Percentiles rank a stretch among this genome's conserved stretches.
Evolutionary conservation across 2,329 filamentous ascomycete genomes (phyloP).

Genomic region (Ceratocystis eucalypticola): DNA sequence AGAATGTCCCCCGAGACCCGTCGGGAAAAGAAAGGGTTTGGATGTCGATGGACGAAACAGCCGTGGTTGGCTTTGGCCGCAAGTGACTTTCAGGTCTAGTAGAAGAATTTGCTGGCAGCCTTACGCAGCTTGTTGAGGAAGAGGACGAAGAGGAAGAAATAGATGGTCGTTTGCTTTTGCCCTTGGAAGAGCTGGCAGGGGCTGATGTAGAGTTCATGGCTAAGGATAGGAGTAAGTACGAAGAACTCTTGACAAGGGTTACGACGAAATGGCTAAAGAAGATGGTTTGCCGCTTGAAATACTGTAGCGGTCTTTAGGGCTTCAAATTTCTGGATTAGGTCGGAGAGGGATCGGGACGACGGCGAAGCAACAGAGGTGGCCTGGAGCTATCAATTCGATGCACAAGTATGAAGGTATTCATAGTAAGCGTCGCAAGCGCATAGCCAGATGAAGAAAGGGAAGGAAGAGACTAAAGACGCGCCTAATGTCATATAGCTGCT

Average conservation of each 20-base stretch:
- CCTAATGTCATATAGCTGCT: background rate
- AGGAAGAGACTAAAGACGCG: background rate
- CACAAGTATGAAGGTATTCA: conserved; percentile 12
- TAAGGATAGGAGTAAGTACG: background rate
- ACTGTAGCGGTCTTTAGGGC: background rate
- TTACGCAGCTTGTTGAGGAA: background rate
- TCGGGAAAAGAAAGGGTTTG: conserved; percentile 63
- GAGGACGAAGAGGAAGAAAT: background rate
- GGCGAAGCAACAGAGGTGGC: conserved; percentile 8
- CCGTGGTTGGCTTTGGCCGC: conserved; percentile 62
- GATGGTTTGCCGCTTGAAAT: background rate
- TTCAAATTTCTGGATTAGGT: background rate
- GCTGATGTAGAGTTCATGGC: conserved; percentile 10
- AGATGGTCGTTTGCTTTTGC: background rate
- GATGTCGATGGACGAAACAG: conserved; percentile 67
- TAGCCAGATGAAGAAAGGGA: background rate
- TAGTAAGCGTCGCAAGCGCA: conserved; percentile 17
- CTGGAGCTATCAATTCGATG: conserved; percentile 14
- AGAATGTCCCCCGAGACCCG: conserved; percentile 51
- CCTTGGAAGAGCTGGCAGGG: background rate
- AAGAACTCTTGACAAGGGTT: background rate
- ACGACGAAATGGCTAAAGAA: background rate
- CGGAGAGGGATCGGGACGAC: conserved; percentile 6
- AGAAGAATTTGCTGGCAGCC: background rate
- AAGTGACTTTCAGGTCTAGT: background rate